Evolutionary conservation across 1,284 basidiomycete genomes (phyloP).

Genomic region (Ganoderma lucidum): DNA sequence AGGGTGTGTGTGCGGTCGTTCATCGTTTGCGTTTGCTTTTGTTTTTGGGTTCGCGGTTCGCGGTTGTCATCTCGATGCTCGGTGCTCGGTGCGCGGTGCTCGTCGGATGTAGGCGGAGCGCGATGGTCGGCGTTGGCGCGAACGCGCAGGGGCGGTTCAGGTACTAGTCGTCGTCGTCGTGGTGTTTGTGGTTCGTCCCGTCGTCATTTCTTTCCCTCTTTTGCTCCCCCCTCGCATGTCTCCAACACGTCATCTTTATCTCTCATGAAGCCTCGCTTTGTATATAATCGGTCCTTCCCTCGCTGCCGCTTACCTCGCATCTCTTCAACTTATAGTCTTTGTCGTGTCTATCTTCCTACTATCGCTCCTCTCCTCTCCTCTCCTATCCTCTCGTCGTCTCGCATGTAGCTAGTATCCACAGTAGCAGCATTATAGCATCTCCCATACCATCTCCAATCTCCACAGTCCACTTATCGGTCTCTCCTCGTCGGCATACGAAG

Average conservation of each 20-base stretch:
- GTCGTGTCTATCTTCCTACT: not conserved
- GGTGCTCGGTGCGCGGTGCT: not conserved
- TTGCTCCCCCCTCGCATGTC: not conserved
- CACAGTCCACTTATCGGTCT: not conserved
- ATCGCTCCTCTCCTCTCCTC: not conserved
- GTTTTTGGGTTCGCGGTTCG: slow-evolving; percentile 5
- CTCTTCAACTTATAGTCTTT: not conserved
- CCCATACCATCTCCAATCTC: not conserved
- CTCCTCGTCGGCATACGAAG: not conserved
- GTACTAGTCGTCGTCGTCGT: slow-evolving; percentile 6
- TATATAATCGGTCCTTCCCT: not conserved
- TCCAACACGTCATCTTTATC: not conserved
- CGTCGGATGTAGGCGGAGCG: slow-evolving; percentile 20
- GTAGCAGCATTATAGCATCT: slow-evolving; percentile 2
- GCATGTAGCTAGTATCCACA: slow-evolving; percentile 5
- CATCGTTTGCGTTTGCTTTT: slow-evolving; percentile 18
- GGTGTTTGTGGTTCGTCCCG: slow-evolving; percentile 1
- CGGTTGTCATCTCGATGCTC: slow-evolving; percentile 6
- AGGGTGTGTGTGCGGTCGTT: slow-evolving; percentile 20
- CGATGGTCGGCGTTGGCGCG: slow-evolving; percentile 18
- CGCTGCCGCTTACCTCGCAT: not conserved
- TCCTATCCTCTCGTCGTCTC: not conserved
- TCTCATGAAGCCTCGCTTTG: slow-evolving; percentile 7
- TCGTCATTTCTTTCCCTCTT: not conserved
- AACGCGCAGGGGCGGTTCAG: slow-evolving; percentile 20